Percentiles rank a stretch among this genome's conserved stretches.
These are phyloP conservation scores for Ogataea paraovalis DNA, from an alignment of 805 yeast species.

Conservation along the genomic window DNA sequence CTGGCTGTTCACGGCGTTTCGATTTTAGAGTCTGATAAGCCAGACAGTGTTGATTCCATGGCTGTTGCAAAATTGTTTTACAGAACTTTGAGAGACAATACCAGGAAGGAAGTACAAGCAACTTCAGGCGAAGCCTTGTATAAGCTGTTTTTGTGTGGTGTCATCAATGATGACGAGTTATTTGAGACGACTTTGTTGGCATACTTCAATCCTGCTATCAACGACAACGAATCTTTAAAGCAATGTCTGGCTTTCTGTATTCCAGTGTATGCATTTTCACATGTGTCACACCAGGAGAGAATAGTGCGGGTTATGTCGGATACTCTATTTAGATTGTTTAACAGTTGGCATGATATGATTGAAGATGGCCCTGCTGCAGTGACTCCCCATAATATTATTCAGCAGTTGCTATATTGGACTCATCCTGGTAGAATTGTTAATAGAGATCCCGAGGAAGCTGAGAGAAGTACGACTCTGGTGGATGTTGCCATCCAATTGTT, in stretches of 20 bases:
- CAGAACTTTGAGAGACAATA: constrained; percentile 54
- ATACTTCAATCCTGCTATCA: constrained; percentile 69
- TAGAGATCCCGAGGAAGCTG: constrained; percentile 37
- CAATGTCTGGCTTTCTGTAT: constrained; percentile 84
- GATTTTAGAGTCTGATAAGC: constrained; percentile 51
- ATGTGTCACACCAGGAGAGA: constrained; percentile 62
- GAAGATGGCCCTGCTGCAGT: constrained; percentile 31
- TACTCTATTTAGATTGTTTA: constrained; percentile 55
- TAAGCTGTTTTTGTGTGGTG: constrained; percentile 74
- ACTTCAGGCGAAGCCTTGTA: constrained; percentile 83
- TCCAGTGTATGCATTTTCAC: constrained; percentile 84
- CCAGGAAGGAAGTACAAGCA: constrained; percentile 66
- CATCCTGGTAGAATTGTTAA: constrained; percentile 68
- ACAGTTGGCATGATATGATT: constrained; percentile 35
- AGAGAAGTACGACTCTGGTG: constrained; percentile 48
- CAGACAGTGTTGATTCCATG: constrained; percentile 57
- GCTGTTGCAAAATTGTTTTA: constrained; percentile 68
- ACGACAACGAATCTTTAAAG: constrained; percentile 58
- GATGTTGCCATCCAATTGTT: constrained; percentile 53
- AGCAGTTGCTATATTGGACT: constrained; percentile 79
- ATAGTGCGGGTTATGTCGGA: constrained; percentile 64
- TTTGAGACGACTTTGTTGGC: constrained; percentile 67
- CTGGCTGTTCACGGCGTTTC: constrained; percentile 71
- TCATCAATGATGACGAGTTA: constrained; percentile 64
- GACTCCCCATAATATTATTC: constrained; percentile 53